Base-by-base conservation (phyloP, 1,139 yeast genomes). In the Lodderomyces orthopsilosis region DNA sequence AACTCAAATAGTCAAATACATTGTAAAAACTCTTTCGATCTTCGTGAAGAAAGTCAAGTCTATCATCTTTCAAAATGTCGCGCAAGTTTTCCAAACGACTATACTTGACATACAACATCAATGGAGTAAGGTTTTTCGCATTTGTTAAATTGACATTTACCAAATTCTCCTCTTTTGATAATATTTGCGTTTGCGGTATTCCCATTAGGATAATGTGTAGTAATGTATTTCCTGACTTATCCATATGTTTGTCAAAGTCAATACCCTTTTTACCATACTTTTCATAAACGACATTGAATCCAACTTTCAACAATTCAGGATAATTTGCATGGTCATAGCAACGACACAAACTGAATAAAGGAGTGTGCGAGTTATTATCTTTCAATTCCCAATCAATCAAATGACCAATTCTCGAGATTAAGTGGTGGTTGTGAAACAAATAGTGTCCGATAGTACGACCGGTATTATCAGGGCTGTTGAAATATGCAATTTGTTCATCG, bases 291-390 rank as follows among this genome's bases (percentile, higher is more conserved):
- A 76, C 68, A 1, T 59, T 51, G 44, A 85, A 74, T 0, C 82
- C 79, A 2, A 57, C 59, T 12, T 56, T 49, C 3, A 88, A 62
- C 53, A 90, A 61, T 1, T 58, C 59, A 1, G 68, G 60, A 57
- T 91, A 91, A 22, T 79, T 62, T 0, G 77, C 65, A 52, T 87
- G 93, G 57, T 91, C 97, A 61, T 91, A 91, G 50, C 93, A 82
- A 40, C 96, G 68, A 52, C 89, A 81, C 4, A 88, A 62, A 6
- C 88, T 77, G 60, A 86, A 82, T 12, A 91, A 64, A 0, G 98
- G 96, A 0, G 98, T 88, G 51, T 87, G 89, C 0, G 83, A 81
- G 48, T 77, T 80, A 15, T 55, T 50, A 55, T 93, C 98, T 42
- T 75, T 75, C n/a, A 65, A 57, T 26, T 70, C 75, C 98, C 97